These are phyloP conservation scores for Termitomyces sp. DNA, from an alignment of 768 basidiomycete species.

Conservation along the genomic window DNA sequence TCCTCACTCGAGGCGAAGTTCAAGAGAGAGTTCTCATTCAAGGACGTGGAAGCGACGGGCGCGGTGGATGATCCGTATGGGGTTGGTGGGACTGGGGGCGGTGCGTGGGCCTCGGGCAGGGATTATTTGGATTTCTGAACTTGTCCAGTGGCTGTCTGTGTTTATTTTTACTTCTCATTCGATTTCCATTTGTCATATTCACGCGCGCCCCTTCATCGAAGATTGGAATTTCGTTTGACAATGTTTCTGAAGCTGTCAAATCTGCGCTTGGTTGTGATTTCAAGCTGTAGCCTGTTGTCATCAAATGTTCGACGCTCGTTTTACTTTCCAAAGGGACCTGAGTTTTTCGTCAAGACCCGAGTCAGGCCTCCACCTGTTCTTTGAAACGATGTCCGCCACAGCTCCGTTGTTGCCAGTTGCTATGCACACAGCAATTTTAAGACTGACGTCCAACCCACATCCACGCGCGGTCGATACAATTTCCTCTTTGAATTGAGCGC, in stretches of 20 bases:
- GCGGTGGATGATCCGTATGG: slow-evolving; percentile 52
- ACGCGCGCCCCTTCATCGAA: neutral
- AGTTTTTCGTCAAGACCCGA: neutral
- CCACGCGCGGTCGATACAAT: no score
- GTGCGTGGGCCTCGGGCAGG: slow-evolving; percentile 21
- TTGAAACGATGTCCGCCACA: no score
- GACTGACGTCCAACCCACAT: no score
- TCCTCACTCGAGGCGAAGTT: slow-evolving; percentile 72
- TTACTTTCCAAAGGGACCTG: neutral
- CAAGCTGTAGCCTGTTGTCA: no score
- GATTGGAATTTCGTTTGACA: no score
- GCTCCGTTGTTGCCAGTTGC: no score
- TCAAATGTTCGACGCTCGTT: no score
- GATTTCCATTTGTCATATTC: neutral
- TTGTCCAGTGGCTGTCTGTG: neutral
- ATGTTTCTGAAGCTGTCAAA: no score
- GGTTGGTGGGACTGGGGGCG: slow-evolving; percentile 20
- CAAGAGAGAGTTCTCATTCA: slow-evolving; percentile 79
- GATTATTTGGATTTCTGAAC: slow-evolving; percentile 26
- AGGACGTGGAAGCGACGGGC: slow-evolving; percentile 55
- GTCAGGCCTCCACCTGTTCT: neutral
- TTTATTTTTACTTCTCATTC: neutral
- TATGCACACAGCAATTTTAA: no score
- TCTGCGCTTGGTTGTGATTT: no score
- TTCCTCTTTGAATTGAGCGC: no score